Evolutionary conservation across 164 flowering plant species (phyloP), one percentile per base, ranked within the genome.

Genomic region (Liriodendron chinense): DNA sequence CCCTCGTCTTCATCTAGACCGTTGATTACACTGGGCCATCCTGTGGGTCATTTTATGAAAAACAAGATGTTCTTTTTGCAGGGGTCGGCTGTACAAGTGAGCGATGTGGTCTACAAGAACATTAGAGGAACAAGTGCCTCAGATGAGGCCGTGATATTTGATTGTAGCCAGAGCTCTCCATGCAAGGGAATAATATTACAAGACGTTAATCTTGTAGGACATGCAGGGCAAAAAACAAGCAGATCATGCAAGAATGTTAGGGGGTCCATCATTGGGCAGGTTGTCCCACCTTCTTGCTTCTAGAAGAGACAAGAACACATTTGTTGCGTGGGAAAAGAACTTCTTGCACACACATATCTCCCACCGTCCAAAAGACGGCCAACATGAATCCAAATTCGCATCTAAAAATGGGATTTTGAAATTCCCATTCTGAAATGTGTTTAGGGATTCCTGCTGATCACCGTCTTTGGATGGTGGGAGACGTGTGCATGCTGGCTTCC

Each of bases 41-140:
- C 5, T 34, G 43, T 34, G 43, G 43, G 43, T 34, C 43, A 3
- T 34, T 34, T 34, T 3, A 34, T 4, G 7, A 34, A 34, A 34
- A 34, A 34, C 0, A 34, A 7, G 43, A 0, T 34, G 43, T 34
- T 34, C 43, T 34, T 34, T 34, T 34, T 12, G 50, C 82, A 82
- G 90, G 61, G 5, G 1, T 84, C 85, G 13, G 87, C 90, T 0
- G 88, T 89, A 21, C 81, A 83, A 84, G 80, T 89, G 28, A 83
- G 77, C 26, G 71, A 86, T 56, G 84, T 87, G 49, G 20, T 78
- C 28, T 87, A 78, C 81, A 70, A 82, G 70, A 85, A 86, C 74
- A 81, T 89, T 56, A 87, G 57, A 70, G 90, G 89, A 74, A 86
- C 90, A 62, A 87, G 88, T 77, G 82, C 86, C 5, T 72, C 88